A percentile compares a stretch with the other conserved stretches of the same genome.
These are phyloP conservation scores for Leptographium wingfieldii DNA, from an alignment of 2,329 filamentous ascomycete species.

Conservation along the genomic window DNA sequence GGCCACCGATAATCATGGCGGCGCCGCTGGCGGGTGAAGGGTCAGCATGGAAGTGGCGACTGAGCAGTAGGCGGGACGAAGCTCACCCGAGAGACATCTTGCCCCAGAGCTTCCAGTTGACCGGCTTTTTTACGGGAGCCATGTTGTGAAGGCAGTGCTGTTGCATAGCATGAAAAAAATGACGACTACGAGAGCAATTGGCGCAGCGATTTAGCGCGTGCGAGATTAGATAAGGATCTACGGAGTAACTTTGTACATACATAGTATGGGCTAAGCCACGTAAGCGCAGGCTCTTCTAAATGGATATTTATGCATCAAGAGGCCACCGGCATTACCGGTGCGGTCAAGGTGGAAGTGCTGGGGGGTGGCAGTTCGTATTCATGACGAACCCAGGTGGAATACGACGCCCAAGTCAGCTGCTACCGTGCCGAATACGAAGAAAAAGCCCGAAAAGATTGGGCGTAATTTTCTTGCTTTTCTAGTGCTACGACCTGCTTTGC, in stretches of 20 bases:
- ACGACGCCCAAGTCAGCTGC: not conserved
- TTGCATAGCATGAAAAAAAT: not conserved
- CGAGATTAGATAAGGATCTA: no score
- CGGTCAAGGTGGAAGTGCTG: not conserved
- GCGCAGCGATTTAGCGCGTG: not conserved
- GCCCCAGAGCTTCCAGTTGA: conserved; percentile 44
- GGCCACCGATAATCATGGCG: conserved; percentile 67
- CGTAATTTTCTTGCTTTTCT: not conserved
- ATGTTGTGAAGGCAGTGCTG: not conserved
- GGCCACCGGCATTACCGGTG: not conserved
- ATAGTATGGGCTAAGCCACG: no score
- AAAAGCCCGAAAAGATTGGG: not conserved
- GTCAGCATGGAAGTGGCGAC: conserved; percentile 1
- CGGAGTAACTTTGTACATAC: no score
- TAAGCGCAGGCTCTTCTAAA: not conserved
- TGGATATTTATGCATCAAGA: not conserved
- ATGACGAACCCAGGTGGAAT: not conserved
- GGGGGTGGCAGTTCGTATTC: not conserved
- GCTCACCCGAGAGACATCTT: conserved; percentile 64
- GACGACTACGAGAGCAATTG: not conserved
- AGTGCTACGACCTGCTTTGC: not conserved
- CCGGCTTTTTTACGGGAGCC: conserved; percentile 22
- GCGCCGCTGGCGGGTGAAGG: conserved; percentile 43
- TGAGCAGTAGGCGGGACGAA: not conserved
- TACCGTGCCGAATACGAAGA: not conserved